Evolutionary conservation across 805 yeast species (phyloP).

Genomic region (Barnettozyma pratensis): DNA sequence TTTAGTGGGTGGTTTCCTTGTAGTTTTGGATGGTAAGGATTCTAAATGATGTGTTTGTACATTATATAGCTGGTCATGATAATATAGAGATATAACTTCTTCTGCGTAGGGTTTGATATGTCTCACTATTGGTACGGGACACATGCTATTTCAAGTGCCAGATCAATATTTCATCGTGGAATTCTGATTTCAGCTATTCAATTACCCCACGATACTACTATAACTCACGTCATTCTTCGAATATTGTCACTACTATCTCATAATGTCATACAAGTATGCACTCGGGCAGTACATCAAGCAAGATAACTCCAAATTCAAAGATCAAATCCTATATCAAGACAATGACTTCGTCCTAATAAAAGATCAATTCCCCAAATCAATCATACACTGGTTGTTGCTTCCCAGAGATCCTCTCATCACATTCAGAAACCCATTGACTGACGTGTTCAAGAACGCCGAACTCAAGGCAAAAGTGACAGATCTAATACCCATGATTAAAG

Average conservation of each 20-base stretch:
- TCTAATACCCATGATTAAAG: conserved; percentile 8
- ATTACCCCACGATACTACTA: too few relatives aligned
- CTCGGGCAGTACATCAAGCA: conserved; percentile 50
- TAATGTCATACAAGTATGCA: conserved; percentile 45
- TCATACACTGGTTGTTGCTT: conserved; percentile 53
- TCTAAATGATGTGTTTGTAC: neutral
- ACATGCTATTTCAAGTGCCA: too few relatives aligned
- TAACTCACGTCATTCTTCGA: too few relatives aligned
- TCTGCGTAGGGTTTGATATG: too few relatives aligned
- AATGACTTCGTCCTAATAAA: conserved; percentile 48
- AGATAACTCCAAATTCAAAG: conserved; percentile 21
- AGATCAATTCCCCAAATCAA: conserved; percentile 62
- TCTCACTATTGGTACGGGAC: too few relatives aligned
- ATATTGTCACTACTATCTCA: too few relatives aligned
- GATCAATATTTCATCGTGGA: too few relatives aligned
- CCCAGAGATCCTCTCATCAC: conserved; percentile 45
- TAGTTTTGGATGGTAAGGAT: conserved; percentile 56
- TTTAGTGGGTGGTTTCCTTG: conserved; percentile 88
- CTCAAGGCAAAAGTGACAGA: conserved; percentile 22
- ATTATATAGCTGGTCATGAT: too few relatives aligned
- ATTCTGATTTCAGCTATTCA: too few relatives aligned
- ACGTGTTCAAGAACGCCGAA: conserved; percentile 24
- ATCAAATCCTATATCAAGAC: conserved; percentile 43
- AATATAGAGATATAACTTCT: too few relatives aligned
- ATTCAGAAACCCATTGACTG: conserved; percentile 39